Conservation (phyloP, 352 stramenopile genomes). For the Phytophthora constricta region DNA sequence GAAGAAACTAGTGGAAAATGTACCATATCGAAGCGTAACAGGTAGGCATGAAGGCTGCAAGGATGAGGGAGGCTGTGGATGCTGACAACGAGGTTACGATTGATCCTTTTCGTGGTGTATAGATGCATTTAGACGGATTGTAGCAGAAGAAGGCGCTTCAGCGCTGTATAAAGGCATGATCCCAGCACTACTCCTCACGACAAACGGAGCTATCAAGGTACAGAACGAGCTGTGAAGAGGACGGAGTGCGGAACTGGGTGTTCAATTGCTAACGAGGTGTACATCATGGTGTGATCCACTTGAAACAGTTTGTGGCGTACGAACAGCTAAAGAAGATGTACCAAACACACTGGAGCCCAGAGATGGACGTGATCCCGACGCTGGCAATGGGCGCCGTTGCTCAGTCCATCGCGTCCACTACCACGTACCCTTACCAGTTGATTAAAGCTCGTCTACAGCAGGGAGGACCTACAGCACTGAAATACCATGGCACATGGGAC, state of each 20-base stretch:
- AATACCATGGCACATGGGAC: constrained; percentile 92
- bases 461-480: constrained; percentile 68
- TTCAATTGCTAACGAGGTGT: neutral
- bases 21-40: constrained; percentile 73
- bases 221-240: no score
- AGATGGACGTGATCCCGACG: constrained; percentile 77
- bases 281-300: no score
- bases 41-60: constrained; percentile 30
- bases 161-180: constrained; percentile 97
- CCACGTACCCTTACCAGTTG: constrained; percentile 96
- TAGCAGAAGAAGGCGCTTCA: constrained; percentile 93
- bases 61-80: neutral
- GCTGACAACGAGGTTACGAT: no score
- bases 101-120: constrained; percentile 13
- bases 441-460: constrained; percentile 97
- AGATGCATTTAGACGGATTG: constrained; percentile 94
- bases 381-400: constrained; percentile 82
- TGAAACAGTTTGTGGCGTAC: constrained; percentile 79
- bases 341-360: constrained; percentile 56
- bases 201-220: constrained; percentile 96
- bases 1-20: constrained; percentile 56
- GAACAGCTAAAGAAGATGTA: constrained; percentile 77
- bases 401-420: constrained; percentile 83
- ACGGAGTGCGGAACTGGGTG: no score
- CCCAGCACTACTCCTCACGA: constrained; percentile 95